Conservation (phyloP, 2,329 filamentous ascomycete species). For the Fusarium torreyae region DNA sequence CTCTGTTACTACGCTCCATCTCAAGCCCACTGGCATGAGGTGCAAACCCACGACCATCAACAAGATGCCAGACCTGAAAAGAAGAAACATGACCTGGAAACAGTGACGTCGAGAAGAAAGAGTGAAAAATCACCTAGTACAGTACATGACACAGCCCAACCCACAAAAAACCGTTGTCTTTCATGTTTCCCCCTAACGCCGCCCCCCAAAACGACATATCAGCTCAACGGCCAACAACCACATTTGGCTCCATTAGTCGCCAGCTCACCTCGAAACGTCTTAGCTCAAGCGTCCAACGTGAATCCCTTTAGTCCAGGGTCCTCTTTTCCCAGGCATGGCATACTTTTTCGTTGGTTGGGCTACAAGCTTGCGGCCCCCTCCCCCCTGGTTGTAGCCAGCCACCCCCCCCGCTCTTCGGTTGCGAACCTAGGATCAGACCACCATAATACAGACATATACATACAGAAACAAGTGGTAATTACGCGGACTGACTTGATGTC, state of each 20-base stretch:
- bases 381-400: slow-evolving; percentile 47
- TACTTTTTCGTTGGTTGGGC: slow-evolving; percentile 40
- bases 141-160: slow-evolving; percentile 33
- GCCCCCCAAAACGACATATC: slow-evolving; percentile 43
- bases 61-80: slow-evolving; percentile 7
- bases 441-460: slow-evolving; percentile 40
- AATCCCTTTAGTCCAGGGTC: slow-evolving; percentile 39
- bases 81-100: slow-evolving; percentile 20
- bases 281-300: slow-evolving; percentile 32
- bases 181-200: slow-evolving; percentile 36
- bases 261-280: slow-evolving; percentile 33
- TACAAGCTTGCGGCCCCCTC: slow-evolving; percentile 29
- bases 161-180: slow-evolving; percentile 48
- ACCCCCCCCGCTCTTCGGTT: slow-evolving; percentile 51
- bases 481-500: slow-evolving; percentile 24
- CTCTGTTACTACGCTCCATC: background rate
- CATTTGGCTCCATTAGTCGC: slow-evolving; percentile 38
- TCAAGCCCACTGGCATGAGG: background rate
- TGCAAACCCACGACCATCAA: background rate
- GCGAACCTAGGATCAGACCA: slow-evolving; percentile 51
- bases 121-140: slow-evolving; percentile 7
- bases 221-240: slow-evolving; percentile 43
- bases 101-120: slow-evolving; percentile 36
- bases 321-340: slow-evolving; percentile 38
- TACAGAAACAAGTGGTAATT: slow-evolving; percentile 25